Evolutionary conservation across 1,139 yeast genomes (phyloP), one percentile per base, ranked within the genome.

Genomic region (Tardiomyces blankii): DNA sequence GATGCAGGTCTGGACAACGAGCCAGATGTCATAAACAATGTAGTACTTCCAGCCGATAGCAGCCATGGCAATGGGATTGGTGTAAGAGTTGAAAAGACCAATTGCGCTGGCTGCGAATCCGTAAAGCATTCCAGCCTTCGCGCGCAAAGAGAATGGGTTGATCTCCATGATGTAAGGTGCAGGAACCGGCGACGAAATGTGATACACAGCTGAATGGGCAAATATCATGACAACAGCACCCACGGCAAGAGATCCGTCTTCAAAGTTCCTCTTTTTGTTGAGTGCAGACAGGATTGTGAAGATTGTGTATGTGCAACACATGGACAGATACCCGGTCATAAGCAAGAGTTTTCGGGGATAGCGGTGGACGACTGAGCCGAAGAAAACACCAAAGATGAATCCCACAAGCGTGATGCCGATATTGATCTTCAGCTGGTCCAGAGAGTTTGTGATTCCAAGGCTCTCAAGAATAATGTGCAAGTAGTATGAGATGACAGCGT

Each of bases 1-100:
- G 54, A 79, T 78, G 46, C 73, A 70, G 60, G 78, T 73, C 67
- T 74, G 78, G 45, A 78, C 80, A 54, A 76, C 77, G 52, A 65
- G 65, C 49, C 60, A 60, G 42, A 59, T 57, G 33, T 66, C 67
- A 51, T 64, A 68, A 35, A 68, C 65, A 51, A 61, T 62, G 44
- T 65, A 61, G 42, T 68, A 65, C 48, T 55, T 54, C 59, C 65
- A 69, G 11, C 55, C 57, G 46, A 70, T 61, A 39, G 60, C 58
- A 43, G 55, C 57, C 45, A 70, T 66, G 48, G 69, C 72, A 14
- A 65, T 56, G 14, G 72, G 73, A 19, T 72, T 67, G 40, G 68
- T 64, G 56, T 72, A 77, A 39, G 76, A 69, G 46, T 70, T 71
- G 63, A 63, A 62, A 21, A 71, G 52, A 9, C 46, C 39, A 38